These are phyloP conservation scores for Tylopilus rubrobrunneus DNA, from an alignment of 768 basidiomycete species.

Conservation along the genomic window DNA sequence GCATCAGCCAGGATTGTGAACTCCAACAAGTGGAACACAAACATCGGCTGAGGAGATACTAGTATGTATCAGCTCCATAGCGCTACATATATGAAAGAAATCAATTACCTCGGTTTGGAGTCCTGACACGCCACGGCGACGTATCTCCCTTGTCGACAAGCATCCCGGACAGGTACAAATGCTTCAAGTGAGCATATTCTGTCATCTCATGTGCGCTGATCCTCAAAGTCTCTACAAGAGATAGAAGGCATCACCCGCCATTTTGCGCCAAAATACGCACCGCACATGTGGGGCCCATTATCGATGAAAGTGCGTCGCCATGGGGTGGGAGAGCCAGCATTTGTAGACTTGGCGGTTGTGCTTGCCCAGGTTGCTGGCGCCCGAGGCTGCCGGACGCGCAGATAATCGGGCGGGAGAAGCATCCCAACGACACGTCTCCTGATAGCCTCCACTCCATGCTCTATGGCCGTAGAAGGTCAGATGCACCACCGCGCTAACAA, in stretches of 20 bases:
- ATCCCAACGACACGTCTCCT: constrained; percentile 6
- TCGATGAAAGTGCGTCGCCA: constrained; percentile 9
- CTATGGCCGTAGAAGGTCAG: constrained; percentile 2
- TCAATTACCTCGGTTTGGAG: constrained; percentile 16
- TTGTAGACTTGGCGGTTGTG: not conserved
- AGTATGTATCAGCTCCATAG: not conserved
- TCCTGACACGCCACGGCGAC: constrained; percentile 13
- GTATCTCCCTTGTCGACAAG: constrained; percentile 15
- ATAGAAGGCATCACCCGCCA: not conserved
- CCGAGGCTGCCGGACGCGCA: not conserved
- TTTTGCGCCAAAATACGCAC: constrained; percentile 17
- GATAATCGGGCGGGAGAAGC: constrained; percentile 14
- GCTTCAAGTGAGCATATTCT: constrained; percentile 16
- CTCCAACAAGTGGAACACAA: too few relatives aligned
- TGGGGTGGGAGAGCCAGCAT: not conserved
- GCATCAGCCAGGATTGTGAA: too few relatives aligned
- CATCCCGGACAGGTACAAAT: constrained; percentile 13
- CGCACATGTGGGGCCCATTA: constrained; percentile 14
- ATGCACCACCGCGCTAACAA: not conserved
- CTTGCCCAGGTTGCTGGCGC: not conserved
- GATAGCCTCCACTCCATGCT: constrained; percentile 15
- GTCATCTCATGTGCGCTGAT: not conserved
- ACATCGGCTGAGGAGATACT: constrained; percentile 13
- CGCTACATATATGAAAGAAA: too few relatives aligned
- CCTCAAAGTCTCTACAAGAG: constrained; percentile 10